Percentiles rank a stretch among this genome's conserved stretches.
Conservation (phyloP, 2,329 filamentous ascomycete species). For the Venturia aucupariae region DNA sequence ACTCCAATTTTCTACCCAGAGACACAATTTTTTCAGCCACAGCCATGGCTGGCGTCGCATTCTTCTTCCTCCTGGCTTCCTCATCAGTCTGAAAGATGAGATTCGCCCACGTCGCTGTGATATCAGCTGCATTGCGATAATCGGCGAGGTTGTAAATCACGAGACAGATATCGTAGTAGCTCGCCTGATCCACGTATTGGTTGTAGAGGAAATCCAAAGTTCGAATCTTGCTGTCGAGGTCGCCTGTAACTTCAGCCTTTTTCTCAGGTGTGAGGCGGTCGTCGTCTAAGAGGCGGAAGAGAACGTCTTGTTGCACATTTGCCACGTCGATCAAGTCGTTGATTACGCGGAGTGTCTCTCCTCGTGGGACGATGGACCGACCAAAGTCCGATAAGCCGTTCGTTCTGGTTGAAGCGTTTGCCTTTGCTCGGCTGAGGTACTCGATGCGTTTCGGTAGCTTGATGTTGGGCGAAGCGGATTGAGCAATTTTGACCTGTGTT, state of each 20-base stretch:
- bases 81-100: constrained; percentile 23
- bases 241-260: constrained; percentile 53
- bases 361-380: constrained; percentile 48
- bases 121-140: constrained; percentile 78
- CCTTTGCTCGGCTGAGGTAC: constrained; percentile 82
- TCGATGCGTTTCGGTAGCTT: constrained; percentile 78
- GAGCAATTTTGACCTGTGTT: constrained; percentile 75
- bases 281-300: constrained; percentile 65
- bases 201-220: constrained; percentile 81
- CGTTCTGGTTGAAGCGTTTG: constrained; percentile 79
- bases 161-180: constrained; percentile 88
- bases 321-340: constrained; percentile 83
- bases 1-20: constrained; percentile 46
- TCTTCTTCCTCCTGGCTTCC: constrained; percentile 37
- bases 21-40: constrained; percentile 53
- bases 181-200: constrained; percentile 77
- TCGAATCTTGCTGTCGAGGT: constrained; percentile 70
- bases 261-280: constrained; percentile 55
- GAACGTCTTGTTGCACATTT: constrained; percentile 86
- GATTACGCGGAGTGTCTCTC: constrained; percentile 76
- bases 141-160: constrained; percentile 88
- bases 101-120: constrained; percentile 68
- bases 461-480: constrained; percentile 64
- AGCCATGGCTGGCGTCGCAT: constrained; percentile 57
- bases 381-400: constrained; percentile 12